A percentile compares a stretch with the other conserved stretches of the same genome.
Evolutionary conservation across 164 flowering plant species (phyloP).

Genomic region (Aristolochia contorta): DNA sequence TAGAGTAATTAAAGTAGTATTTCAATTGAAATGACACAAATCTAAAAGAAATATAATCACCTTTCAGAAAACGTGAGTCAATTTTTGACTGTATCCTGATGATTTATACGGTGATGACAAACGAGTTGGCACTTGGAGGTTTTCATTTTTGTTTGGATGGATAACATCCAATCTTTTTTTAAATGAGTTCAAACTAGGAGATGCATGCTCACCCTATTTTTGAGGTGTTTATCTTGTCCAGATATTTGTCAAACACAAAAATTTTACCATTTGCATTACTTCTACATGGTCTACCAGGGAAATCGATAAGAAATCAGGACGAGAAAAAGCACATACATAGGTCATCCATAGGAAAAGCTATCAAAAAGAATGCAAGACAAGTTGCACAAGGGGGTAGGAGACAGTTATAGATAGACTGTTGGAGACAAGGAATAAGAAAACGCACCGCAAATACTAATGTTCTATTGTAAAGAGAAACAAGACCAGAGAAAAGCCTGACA

Average conservation of each 20-base stretch:
- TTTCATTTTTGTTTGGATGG: constrained; percentile 18
- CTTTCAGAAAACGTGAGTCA: constrained; percentile 18
- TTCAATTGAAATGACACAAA: not conserved
- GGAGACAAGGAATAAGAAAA: constrained; percentile 2
- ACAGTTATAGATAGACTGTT: too few species aligned
- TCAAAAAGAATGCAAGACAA: not conserved
- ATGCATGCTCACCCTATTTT: constrained; percentile 12
- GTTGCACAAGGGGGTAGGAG: too few species aligned
- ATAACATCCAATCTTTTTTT: constrained; percentile 22
- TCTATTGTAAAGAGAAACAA: constrained; percentile 59
- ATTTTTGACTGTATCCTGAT: constrained; percentile 11
- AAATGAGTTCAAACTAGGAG: constrained; percentile 13
- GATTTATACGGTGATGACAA: constrained; percentile 16
- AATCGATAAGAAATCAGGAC: too few species aligned
- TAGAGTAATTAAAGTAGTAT: not conserved
- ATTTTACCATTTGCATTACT: too few species aligned
- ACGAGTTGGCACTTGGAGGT: constrained; percentile 15
- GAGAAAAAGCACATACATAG: too few species aligned
- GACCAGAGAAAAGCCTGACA: constrained; percentile 78
- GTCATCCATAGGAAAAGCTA: not conserved
- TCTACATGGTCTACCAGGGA: too few species aligned
- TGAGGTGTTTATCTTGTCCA: constrained; percentile 56
- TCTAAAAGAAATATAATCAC: constrained; percentile 16
- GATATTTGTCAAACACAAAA: constrained; percentile 45
- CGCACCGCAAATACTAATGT: constrained; percentile 75